phyloP scores from a whole-genome alignment of 176 grass and related monocot species.

The Eleusine indica region DNA sequence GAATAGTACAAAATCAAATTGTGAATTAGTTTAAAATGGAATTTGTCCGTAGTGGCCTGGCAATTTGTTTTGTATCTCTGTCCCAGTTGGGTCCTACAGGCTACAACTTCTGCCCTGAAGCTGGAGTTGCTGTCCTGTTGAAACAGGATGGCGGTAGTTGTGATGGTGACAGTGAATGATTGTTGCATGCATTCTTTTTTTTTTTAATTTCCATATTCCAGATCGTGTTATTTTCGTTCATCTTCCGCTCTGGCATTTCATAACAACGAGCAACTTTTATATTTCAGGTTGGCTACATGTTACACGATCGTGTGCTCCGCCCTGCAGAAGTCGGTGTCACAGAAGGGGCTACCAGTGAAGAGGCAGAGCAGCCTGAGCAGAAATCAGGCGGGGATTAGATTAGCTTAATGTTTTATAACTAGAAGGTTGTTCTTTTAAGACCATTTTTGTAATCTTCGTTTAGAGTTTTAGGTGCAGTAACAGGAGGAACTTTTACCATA shows the following conservation, averaged over 20 bases:
- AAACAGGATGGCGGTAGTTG: not conserved
- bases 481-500: not conserved
- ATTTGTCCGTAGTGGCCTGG: not conserved
- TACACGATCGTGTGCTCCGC: constrained; percentile 68
- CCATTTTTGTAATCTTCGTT: not conserved
- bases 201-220: not conserved
- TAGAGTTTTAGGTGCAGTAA: not conserved
- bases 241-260: not conserved
- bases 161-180: not conserved
- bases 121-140: not conserved
- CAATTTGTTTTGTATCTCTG: not conserved
- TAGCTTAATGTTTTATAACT: not conserved
- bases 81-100: not conserved
- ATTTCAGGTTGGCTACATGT: constrained; percentile 67
- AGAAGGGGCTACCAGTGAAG: constrained; percentile 20
- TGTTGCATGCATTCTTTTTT: not conserved
- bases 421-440: constrained; percentile 7
- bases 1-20: not conserved
- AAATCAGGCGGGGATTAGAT: constrained; percentile 30
- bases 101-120: not conserved
- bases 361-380: constrained; percentile 23
- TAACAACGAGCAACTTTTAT: not conserved
- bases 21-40: not conserved
- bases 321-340: constrained; percentile 69
- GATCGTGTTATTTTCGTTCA: not conserved